Evolutionary conservation across 225 moss, liverwort and hornwort genomes (phyloP).

Genomic region (Sphagnum contortum): DNA sequence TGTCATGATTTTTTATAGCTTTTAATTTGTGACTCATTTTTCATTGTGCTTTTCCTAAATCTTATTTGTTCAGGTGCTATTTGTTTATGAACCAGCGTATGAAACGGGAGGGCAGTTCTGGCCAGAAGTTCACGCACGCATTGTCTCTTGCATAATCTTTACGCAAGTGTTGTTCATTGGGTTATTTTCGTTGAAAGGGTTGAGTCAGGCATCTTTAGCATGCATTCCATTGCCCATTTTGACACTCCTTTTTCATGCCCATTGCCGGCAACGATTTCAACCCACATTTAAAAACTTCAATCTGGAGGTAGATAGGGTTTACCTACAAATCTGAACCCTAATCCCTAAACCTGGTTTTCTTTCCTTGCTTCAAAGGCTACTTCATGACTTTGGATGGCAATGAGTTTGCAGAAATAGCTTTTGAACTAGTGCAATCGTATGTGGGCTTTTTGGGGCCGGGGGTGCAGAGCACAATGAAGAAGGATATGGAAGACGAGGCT

Average conservation of each 20-base stretch:
- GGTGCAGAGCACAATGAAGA: conserved; percentile 54
- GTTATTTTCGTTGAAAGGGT: conserved; percentile 59
- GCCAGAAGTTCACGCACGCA: conserved; percentile 75
- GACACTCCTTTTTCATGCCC: conserved; percentile 51
- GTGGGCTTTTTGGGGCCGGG: no score
- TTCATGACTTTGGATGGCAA: background rate
- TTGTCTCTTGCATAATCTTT: conserved; percentile 35
- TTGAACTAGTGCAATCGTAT: no score
- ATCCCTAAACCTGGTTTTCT: background rate
- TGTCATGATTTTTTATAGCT: no score
- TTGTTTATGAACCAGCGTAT: conserved; percentile 78
- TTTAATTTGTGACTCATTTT: no score
- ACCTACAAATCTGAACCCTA: no score
- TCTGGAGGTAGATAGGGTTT: conserved; percentile 40
- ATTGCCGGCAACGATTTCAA: conserved; percentile 58
- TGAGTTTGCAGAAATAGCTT: no score
- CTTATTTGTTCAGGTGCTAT: conserved; percentile 41
- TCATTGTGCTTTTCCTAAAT: no score
- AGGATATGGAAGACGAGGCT: conserved; percentile 54
- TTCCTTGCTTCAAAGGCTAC: background rate
- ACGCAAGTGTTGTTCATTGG: conserved; percentile 95
- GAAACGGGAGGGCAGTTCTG: conserved; percentile 87
- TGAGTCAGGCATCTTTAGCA: conserved; percentile 33
- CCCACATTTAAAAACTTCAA: conserved; percentile 51
- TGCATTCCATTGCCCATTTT: conserved; percentile 59